phyloP scores from a whole-genome alignment of 305 asterid genomes.

The Ilex paraguariensis region DNA sequence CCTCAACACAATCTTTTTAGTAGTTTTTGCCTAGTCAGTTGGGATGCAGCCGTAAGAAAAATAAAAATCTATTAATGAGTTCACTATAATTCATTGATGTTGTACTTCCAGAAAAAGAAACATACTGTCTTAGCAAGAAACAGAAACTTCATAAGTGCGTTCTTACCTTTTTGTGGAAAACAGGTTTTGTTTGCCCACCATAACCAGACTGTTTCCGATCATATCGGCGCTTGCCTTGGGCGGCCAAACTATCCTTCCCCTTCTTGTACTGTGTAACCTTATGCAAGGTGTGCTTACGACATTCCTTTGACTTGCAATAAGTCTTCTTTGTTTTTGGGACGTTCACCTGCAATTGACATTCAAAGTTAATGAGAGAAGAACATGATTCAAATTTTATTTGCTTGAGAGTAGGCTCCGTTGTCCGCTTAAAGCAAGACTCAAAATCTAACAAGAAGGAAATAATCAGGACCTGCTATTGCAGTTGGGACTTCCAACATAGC shows the following conservation, averaged over 20 bases:
- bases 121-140: too few species aligned
- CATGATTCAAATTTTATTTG: too few species aligned
- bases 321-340: constrained; percentile 7
- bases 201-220: constrained; percentile 6
- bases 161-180: constrained; percentile 4
- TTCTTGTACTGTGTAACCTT: constrained; percentile 7
- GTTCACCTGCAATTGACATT: background rate
- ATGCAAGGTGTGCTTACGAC: constrained; percentile 7
- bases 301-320: constrained; percentile 6
- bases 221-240: constrained; percentile 5
- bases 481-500: too few species aligned
- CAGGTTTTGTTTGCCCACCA: constrained; percentile 6
- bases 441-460: too few species aligned
- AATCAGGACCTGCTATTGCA: too few species aligned
- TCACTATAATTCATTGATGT: too few species aligned
- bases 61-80: too few species aligned
- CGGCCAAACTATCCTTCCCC: constrained; percentile 6
- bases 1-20: constrained; percentile 7
- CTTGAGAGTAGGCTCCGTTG: too few species aligned
- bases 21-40: constrained; percentile 1
- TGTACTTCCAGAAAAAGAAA: too few species aligned
- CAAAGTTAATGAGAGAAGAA: too few species aligned
- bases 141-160: background rate
- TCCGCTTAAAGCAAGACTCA: too few species aligned
- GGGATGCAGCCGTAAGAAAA: background rate